A percentile compares a stretch with the other conserved stretches of the same genome.
phyloP scores from a whole-genome alignment of 345 rosid species.

The Aegle marmelos region DNA sequence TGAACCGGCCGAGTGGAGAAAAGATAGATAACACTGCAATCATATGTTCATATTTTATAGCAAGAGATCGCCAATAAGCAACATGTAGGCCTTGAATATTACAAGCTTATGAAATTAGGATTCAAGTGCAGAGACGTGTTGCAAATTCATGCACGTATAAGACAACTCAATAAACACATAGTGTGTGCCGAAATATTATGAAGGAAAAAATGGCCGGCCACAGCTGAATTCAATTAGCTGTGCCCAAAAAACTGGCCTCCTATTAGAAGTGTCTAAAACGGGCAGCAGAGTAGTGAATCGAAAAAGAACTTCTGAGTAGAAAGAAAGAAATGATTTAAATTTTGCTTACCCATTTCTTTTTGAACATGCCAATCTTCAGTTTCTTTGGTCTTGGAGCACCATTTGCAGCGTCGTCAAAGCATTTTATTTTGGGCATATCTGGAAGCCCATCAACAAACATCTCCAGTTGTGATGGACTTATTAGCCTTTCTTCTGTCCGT shows the following conservation, averaged over 20 bases:
- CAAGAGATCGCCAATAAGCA: not conserved
- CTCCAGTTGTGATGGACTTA: conserved; percentile 36
- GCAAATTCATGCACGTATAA: no score
- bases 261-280: not conserved
- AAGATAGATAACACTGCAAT: not conserved
- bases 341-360: conserved; percentile 58
- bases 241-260: not conserved
- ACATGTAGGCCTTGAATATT: not conserved
- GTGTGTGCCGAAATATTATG: not conserved
- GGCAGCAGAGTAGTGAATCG: not conserved
- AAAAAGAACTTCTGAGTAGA: not conserved
- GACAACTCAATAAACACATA: not conserved
- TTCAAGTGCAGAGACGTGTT: no score
- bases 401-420: conserved; percentile 30
- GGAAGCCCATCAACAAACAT: conserved; percentile 82
- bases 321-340: not conserved
- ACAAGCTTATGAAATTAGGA: not conserved
- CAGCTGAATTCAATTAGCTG: not conserved
- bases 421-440: conserved; percentile 58
- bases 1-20: no score
- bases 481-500: conserved; percentile 32
- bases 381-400: conserved; percentile 43
- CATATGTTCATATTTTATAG: not conserved
- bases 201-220: not conserved
- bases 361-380: conserved; percentile 77